phyloP scores from a whole-genome alignment of 140 eudicot genomes.

The Ambrosia hybrid region DNA sequence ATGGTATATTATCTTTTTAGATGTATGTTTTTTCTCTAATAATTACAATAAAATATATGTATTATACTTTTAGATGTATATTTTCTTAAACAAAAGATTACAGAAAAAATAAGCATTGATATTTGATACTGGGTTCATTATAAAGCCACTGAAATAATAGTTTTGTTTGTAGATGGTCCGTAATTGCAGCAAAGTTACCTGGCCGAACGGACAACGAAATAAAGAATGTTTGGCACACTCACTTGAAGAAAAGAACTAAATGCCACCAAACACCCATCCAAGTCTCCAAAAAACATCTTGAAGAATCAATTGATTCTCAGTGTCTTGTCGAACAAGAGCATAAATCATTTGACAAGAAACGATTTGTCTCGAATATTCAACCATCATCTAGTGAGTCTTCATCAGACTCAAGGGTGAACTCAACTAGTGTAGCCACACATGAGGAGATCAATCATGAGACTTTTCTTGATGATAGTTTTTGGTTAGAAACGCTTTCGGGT shows the following conservation, averaged over 20 bases:
- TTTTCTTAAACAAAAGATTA: too few relatives aligned
- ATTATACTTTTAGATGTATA: too few relatives aligned
- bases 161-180: slow-evolving; percentile 63
- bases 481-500: slow-evolving; percentile 44
- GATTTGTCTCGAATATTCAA: slow-evolving; percentile 14
- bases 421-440: slow-evolving; percentile 18
- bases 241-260: slow-evolving; percentile 64
- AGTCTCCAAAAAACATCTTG: slow-evolving; percentile 24
- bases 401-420: slow-evolving; percentile 25
- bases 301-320: slow-evolving; percentile 5
- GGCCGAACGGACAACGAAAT: slow-evolving; percentile 85
- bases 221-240: slow-evolving; percentile 87
- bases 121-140: too few relatives aligned
- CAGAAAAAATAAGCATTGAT: too few relatives aligned
- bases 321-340: not conserved
- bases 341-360: not conserved
- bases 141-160: too few relatives aligned
- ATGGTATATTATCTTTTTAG: too few relatives aligned
- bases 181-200: slow-evolving; percentile 75
- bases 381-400: slow-evolving; percentile 60
- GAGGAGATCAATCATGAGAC: slow-evolving; percentile 36
- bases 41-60: too few relatives aligned
- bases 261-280: slow-evolving; percentile 25
- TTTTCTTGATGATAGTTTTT: slow-evolving; percentile 57
- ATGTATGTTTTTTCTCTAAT: too few relatives aligned